Conservation (phyloP, 2,329 filamentous ascomycete genomes). For the Juglanconis juglandina region DNA sequence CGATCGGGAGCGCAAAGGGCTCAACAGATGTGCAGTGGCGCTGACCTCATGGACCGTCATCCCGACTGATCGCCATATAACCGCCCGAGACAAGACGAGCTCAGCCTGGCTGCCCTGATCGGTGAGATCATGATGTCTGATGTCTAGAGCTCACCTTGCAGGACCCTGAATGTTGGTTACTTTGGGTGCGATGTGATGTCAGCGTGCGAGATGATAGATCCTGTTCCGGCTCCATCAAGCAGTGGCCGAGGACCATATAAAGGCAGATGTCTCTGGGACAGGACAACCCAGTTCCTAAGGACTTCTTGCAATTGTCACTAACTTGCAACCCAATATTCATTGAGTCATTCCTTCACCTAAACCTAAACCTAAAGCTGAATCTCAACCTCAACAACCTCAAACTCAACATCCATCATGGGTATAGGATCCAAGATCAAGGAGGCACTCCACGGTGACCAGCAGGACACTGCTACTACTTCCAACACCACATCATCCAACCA, state of each 20-base stretch:
- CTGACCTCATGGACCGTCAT: constrained; percentile 5
- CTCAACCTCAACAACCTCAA: neutral
- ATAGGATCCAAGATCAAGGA: constrained; percentile 25
- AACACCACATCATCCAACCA: neutral
- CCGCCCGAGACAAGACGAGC: neutral
- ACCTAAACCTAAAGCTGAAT: neutral
- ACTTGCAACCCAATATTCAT: no score
- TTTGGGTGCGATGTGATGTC: no score
- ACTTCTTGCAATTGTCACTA: neutral
- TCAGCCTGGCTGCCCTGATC: neutral
- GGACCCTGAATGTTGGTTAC: no score
- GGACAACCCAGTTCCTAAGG: no score
- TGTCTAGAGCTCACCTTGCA: no score
- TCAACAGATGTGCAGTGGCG: neutral
- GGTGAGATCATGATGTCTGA: constrained; percentile 9
- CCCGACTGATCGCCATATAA: neutral
- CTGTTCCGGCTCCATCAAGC: no score
- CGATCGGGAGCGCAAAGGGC: no score
- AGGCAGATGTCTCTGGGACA: no score
- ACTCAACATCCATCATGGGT: constrained; percentile 20
- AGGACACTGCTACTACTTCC: neutral
- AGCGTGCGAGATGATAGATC: no score
- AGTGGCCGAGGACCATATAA: no score
- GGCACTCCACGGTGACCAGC: constrained; percentile 21
- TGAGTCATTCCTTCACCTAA: neutral